Percentiles rank a stretch among this genome's conserved stretches.
Conservation (phyloP, 2,329 filamentous ascomycete genomes). For the Remersonia thermophila region DNA sequence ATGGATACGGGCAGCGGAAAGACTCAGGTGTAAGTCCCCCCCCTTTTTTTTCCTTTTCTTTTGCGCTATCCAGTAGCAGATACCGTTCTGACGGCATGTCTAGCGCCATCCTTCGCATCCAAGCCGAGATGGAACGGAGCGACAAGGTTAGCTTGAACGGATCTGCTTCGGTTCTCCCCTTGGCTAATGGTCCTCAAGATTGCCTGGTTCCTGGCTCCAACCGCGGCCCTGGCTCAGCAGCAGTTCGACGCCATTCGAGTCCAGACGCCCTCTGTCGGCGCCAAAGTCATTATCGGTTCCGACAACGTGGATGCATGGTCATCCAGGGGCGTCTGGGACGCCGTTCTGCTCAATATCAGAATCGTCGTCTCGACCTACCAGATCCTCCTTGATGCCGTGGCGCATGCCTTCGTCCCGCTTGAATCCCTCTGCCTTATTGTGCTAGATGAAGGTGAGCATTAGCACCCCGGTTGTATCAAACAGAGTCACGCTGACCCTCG, state of each 20-base stretch:
- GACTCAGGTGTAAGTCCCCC: constrained; percentile 53
- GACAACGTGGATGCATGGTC: constrained; percentile 66
- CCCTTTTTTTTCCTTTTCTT: not conserved
- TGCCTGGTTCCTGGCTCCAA: constrained; percentile 65
- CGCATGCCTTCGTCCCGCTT: constrained; percentile 61
- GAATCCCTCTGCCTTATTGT: constrained; percentile 54
- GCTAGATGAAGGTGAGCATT: constrained; percentile 63
- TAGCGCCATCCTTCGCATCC: constrained; percentile 57
- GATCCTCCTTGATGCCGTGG: constrained; percentile 60
- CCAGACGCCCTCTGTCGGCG: constrained; percentile 47
- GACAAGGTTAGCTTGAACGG: constrained; percentile 37
- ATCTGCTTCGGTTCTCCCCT: too few species aligned
- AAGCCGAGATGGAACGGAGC: constrained; percentile 46
- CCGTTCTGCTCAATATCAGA: constrained; percentile 48
- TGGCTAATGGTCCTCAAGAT: constrained; percentile 26
- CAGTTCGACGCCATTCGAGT: constrained; percentile 47
- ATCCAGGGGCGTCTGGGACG: constrained; percentile 52
- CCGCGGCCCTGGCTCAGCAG: constrained; percentile 53
- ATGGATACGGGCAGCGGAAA: constrained; percentile 77
- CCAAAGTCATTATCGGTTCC: constrained; percentile 52
- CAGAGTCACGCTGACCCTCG: constrained; percentile 11
- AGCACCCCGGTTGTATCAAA: too few species aligned
- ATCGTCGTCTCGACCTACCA: constrained; percentile 71
- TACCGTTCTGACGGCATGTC: not conserved
- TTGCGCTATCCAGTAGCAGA: too few species aligned